Evolutionary conservation across 768 basidiomycete species (phyloP).

Genomic region (Auricularia auricula-judae): DNA sequence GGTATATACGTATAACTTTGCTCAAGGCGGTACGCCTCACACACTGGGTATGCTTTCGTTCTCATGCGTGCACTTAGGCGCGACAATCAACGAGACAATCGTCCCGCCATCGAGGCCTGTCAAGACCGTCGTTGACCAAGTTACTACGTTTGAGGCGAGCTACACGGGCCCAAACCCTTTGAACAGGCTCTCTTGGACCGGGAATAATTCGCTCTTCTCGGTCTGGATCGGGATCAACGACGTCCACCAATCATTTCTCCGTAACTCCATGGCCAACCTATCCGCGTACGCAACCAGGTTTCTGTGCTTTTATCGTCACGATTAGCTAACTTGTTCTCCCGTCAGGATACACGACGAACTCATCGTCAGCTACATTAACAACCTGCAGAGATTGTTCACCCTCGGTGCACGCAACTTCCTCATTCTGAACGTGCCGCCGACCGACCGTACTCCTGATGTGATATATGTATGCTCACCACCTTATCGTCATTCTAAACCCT

Average conservation of each 20-base stretch:
- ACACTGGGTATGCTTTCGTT: constrained; percentile 41
- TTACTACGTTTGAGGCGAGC: background rate
- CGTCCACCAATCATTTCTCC: constrained; percentile 40
- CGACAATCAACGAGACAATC: constrained; percentile 26
- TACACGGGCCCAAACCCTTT: constrained; percentile 11
- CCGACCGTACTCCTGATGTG: constrained; percentile 45
- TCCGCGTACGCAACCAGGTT: constrained; percentile 27
- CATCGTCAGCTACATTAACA: constrained; percentile 37
- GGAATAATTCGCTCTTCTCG: constrained; percentile 46
- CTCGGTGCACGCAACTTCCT: constrained; percentile 52
- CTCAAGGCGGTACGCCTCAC: constrained; percentile 53
- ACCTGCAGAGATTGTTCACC: constrained; percentile 39
- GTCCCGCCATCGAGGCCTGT: constrained; percentile 24
- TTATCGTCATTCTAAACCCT: too few species aligned
- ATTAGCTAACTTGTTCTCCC: background rate
- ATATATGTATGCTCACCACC: too few species aligned
- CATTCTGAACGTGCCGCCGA: constrained; percentile 51
- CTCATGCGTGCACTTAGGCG: constrained; percentile 40
- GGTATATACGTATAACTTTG: constrained; percentile 53
- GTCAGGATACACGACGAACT: constrained; percentile 37
- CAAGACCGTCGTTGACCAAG: constrained; percentile 10
- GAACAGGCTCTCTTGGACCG: constrained; percentile 45
- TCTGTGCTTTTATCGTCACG: too few species aligned
- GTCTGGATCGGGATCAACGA: constrained; percentile 68
- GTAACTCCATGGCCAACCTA: constrained; percentile 28